Base-by-base conservation (phyloP, 306 rosid genomes). In the Macrotyloma uniflorum region DNA sequence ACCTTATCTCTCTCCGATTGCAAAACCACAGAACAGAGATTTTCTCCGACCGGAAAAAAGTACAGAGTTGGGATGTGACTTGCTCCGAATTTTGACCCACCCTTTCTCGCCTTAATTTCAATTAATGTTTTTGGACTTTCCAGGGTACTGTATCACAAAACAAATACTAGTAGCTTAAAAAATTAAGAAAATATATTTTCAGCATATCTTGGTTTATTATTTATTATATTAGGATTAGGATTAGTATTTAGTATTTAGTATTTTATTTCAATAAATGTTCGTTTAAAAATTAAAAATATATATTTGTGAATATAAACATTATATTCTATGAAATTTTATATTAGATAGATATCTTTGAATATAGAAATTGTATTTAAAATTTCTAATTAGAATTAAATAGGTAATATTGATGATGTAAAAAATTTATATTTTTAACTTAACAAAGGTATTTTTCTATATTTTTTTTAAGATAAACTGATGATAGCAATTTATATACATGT, bases 1-100 rank as follows among this genome's bases (percentile, higher is more conserved):
- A 12, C 74, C 54, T 70, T 16, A 1, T 45, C 43, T 35, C 43
- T 73, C 30, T 58, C 67, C 43, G 50, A 55, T 57, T 53, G 67
- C 84, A 46, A 78, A n/a, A 36, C 59, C 18, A 63, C 32, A 67
- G 59, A 42, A 68, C 67, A 43, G 70, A 28, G 65, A 79, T 16
- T 62, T 67, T 58, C 47, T 19, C 16, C 6, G 15, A 8, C 64
- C 1, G 65, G 64, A 64, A n/a, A 4, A 36, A 14, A 20, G 40
- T 46, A 46, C 68, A 70, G 32, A 61, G 54, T 10, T 67, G 26
- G 45, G 23, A 18, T 67, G 26, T 45, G 40, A 23, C 8, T 24
- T 55, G n/a, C 57, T 50, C 58, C 53, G 0, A 67, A 40, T 66
- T 38, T 66, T 18, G 70, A 65, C 50, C 26, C 70, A 33, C 43